A percentile compares a stretch with the other conserved stretches of the same genome.
phyloP scores from a whole-genome alignment of 257 asterid genomes.

The Solanum medicagineum region DNA sequence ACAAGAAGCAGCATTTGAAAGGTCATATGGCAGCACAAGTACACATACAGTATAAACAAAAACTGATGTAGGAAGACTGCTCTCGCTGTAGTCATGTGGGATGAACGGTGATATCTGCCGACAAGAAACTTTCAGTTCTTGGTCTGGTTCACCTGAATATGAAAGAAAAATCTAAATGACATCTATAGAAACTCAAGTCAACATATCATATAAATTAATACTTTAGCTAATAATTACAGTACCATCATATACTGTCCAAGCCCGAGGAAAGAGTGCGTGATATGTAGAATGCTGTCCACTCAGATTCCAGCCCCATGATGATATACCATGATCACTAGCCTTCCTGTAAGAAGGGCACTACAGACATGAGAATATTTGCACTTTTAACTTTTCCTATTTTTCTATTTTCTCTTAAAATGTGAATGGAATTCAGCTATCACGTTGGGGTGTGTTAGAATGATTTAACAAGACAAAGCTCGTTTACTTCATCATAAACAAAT shows the following conservation, averaged over 20 bases:
- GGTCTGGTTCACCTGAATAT: constrained; percentile 93
- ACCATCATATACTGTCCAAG: constrained; percentile 98
- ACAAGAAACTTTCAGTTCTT: constrained; percentile 88
- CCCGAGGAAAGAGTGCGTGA: constrained; percentile 95
- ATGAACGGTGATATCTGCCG: constrained; percentile 97
- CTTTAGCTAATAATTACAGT: neutral
- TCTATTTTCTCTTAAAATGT: neutral
- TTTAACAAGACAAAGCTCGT: neutral
- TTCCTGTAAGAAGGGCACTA: constrained; percentile 34
- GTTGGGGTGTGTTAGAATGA: neutral
- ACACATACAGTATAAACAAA: constrained; percentile 88
- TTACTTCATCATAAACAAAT: neutral
- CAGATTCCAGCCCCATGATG: constrained; percentile 99
- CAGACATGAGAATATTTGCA: neutral
- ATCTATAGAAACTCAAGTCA: neutral
- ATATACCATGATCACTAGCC: constrained; percentile 76
- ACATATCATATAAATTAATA: constrained; percentile 1
- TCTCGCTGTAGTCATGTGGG: constrained; percentile 90
- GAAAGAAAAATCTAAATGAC: constrained; percentile 1
- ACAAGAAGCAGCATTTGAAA: neutral
- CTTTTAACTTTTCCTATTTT: neutral
- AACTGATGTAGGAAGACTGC: constrained; percentile 97
- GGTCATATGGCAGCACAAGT: neutral
- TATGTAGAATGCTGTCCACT: constrained; percentile 95
- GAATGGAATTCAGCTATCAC: neutral